A percentile compares a stretch with the other conserved stretches of the same genome.
These are phyloP conservation scores for Ascobolus immersus DNA, from an alignment of 495 filamentous ascomycete genomes.

Conservation along the genomic window DNA sequence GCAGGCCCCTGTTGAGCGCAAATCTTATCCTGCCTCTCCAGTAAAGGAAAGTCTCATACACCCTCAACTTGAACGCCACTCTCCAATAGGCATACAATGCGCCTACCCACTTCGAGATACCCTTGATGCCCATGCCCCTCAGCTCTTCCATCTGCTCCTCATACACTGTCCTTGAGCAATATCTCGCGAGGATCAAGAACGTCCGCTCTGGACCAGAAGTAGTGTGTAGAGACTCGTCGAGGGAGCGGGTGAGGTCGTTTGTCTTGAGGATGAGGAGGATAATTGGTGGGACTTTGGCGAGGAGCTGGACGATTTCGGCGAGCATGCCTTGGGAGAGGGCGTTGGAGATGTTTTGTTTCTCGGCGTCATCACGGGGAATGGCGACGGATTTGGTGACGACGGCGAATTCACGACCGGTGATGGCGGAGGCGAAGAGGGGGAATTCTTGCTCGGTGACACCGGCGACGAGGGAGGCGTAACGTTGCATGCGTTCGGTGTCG, in stretches of 20 bases:
- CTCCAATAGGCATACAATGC: constrained; percentile 35
- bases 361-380: constrained; percentile 33
- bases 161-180: constrained; percentile 72
- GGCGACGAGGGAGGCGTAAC: constrained; percentile 69
- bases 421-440: constrained; percentile 81
- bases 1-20: too few species aligned
- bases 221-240: constrained; percentile 86
- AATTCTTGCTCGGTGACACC: constrained; percentile 81
- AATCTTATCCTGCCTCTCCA: too few species aligned
- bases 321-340: constrained; percentile 37
- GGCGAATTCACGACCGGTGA: constrained; percentile 77
- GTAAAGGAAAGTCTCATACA: constrained; percentile 31
- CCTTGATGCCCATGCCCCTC: constrained; percentile 18
- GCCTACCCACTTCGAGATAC: constrained; percentile 18
- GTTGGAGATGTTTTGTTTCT: constrained; percentile 57
- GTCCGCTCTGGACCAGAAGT: constrained; percentile 62
- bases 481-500: constrained; percentile 58
- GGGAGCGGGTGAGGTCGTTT: constrained; percentile 80
- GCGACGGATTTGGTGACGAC: constrained; percentile 37
- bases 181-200: constrained; percentile 82
- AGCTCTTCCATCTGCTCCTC: constrained; percentile 61
- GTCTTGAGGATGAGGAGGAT: constrained; percentile 94
- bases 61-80: constrained; percentile 35
- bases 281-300: constrained; percentile 69
- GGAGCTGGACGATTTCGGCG: constrained; percentile 60